Evolutionary conservation across 176 grass and related monocot species (phyloP).

Genomic region (Melocanna baccifera): DNA sequence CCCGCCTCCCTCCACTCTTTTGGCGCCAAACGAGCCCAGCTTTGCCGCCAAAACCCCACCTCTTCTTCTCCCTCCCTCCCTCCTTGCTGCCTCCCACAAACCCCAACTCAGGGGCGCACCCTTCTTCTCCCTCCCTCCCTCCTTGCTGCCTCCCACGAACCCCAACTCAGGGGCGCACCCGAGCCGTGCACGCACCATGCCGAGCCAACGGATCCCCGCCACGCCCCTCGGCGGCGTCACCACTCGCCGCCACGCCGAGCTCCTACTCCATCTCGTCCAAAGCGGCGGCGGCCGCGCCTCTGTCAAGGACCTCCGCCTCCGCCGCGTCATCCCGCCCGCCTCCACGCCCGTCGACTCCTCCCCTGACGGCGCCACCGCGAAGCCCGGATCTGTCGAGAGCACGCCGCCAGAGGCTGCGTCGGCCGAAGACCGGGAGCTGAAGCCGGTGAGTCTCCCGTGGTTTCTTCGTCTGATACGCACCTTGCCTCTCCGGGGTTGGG

Average conservation of each 20-base stretch:
- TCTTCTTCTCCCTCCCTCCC: constrained; percentile 1
- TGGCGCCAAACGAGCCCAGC: neutral
- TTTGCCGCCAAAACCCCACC: constrained; percentile 34
- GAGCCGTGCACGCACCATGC: constrained; percentile 10
- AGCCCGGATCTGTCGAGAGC: constrained; percentile 2
- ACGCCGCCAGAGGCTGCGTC: constrained; percentile 18
- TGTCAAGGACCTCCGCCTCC: constrained; percentile 67
- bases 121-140: constrained; percentile 1
- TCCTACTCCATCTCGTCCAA: neutral
- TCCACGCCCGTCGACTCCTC: constrained; percentile 26
- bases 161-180: neutral
- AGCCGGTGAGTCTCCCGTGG: constrained; percentile 10
- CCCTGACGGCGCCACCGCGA: neutral
- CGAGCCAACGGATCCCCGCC: neutral
- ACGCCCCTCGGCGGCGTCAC: constrained; percentile 1
- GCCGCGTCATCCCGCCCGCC: constrained; percentile 53
- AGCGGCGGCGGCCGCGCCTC: neutral
- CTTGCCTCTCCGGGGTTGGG: neutral
- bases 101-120: neutral
- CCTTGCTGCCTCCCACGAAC: neutral
- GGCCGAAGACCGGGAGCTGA: constrained; percentile 11
- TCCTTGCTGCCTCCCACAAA: constrained; percentile 46
- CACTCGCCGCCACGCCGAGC: constrained; percentile 28
- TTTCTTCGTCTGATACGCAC: neutral
- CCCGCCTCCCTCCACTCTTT: no score